Evolutionary conservation across 2,329 filamentous ascomycete genomes (phyloP), one percentile per base, ranked within the genome.

Genomic region (Nemania serpens): DNA sequence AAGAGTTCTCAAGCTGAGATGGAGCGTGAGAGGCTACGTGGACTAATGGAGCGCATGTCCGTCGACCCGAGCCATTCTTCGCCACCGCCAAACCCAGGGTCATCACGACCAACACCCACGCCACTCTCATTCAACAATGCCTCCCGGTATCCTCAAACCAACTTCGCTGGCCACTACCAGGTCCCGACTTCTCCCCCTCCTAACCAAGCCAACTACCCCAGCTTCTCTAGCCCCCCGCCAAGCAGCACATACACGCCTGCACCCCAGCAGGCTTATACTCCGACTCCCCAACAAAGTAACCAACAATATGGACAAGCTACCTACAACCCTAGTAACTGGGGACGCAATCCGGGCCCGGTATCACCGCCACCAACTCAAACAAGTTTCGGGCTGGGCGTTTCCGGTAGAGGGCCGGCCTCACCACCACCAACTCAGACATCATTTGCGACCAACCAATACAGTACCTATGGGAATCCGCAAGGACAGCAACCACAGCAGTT

Each of bases 1-100:
- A 84, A 85, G 74, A 77, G 73, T 53, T 77, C 79, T 3, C 82
- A 85, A 59, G 92, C 93, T 34, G 93, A 97, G 69, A 83, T 90
- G 54, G 94, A 98, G 74, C 88, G 91, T 58, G 92, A 96, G 71
- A 86, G 94, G 57, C 79, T 99, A 58, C 88, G 91, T 59, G 90
- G 91, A 43, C 80, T 99, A 42, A 98, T 99, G 95, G 93, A 97
- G 72, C 87, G 93, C 55, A 94, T 98, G 87, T 93, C 93, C 1
- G 89, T 97, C 78, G 91, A 94, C n/a, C 80, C 84, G 48, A 76
- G 74, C 18, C 73, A 75, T 13, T 74, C 75, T 15, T 74, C 77
- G 48, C 75, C 81, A 41, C 70, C 77, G n/a, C 71, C 76, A 20
- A 73, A 75, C 59, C 69, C 76, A 17, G 67, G 71, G 34, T 73